Evolutionary conservation across 2,329 filamentous ascomycete species (phyloP).

Genomic region (Berkeleyomyces rouxiae): DNA sequence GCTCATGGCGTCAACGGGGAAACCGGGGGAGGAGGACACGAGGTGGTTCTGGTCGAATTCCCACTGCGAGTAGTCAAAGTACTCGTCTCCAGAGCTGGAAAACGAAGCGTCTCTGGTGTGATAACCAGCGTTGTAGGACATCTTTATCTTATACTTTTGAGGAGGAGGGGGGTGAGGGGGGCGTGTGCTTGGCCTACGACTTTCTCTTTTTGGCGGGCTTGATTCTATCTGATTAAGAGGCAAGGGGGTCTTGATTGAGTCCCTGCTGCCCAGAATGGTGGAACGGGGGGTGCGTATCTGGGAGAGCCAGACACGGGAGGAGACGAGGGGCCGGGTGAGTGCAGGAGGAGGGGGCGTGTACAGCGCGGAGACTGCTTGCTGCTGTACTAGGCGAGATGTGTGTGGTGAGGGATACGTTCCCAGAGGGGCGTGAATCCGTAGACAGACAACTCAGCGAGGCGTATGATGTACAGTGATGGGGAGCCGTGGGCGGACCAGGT

Average conservation of each 20-base stretch:
- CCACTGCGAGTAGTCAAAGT: constrained; percentile 1
- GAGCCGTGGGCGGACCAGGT: background rate
- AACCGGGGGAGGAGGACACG: background rate
- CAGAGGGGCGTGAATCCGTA: background rate
- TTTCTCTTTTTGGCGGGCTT: background rate
- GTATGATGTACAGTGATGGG: background rate
- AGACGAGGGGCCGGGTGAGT: background rate
- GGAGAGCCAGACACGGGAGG: background rate
- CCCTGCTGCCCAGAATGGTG: background rate
- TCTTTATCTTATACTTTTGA: constrained; percentile 6
- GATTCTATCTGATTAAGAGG: background rate
- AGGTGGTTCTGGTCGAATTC: background rate
- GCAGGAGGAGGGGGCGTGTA: background rate
- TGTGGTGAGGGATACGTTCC: background rate
- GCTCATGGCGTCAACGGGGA: background rate
- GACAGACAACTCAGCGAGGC: background rate
- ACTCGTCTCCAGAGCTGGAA: background rate
- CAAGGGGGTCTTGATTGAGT: background rate
- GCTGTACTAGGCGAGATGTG: background rate
- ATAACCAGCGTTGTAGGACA: background rate
- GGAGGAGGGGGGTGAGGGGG: background rate
- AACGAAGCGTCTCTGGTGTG: background rate
- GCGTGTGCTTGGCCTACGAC: background rate
- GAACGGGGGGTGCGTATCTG: background rate
- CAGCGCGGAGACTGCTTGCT: background rate